Evolutionary conservation across 2,329 filamentous ascomycete genomes (phyloP).

Genomic region (Bipolaris sorokiniana): DNA sequence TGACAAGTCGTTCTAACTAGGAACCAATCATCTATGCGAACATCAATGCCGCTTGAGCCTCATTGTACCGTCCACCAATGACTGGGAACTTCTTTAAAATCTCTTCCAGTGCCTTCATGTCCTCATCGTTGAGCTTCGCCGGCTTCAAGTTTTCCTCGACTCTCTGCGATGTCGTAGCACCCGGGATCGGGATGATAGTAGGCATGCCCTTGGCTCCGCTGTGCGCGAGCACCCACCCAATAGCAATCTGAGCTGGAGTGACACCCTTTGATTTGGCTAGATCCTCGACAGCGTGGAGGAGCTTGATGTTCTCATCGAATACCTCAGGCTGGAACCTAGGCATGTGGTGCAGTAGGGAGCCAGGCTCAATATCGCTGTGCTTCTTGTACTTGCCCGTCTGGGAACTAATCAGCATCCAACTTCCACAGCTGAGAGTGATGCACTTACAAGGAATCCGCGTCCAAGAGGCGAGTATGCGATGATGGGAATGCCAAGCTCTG

Average conservation of each 20-base stretch:
- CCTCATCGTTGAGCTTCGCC: conserved; percentile 56
- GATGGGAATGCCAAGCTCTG: conserved; percentile 70
- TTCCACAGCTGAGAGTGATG: background rate
- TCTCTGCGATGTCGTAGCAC: conserved; percentile 62
- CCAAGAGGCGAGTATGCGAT: conserved; percentile 75
- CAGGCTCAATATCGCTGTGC: conserved; percentile 63
- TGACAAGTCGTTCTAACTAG: conserved; percentile 17
- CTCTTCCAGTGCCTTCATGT: conserved; percentile 59
- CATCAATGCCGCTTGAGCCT: conserved; percentile 11
- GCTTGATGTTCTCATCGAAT: conserved; percentile 69
- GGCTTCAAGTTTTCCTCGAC: conserved; percentile 69
- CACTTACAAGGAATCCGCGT: conserved; percentile 58
- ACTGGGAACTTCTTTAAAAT: conserved; percentile 57
- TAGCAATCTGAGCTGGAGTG: conserved; percentile 68
- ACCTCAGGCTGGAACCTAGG: conserved; percentile 69
- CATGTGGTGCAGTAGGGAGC: conserved; percentile 56
- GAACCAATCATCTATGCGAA: conserved; percentile 14
- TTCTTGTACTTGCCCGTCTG: conserved; percentile 54
- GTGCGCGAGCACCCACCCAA: conserved; percentile 66
- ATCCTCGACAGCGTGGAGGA: conserved; percentile 64
- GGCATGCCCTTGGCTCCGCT: conserved; percentile 61
- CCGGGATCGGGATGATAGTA: conserved; percentile 69
- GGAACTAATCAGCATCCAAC: conserved; percentile 25
- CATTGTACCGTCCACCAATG: conserved; percentile 51
- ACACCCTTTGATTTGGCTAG: conserved; percentile 65